These are phyloP conservation scores for Mycoemilia scoparia DNA, from an alignment of 192 early-diverging fungal genomes.

Conservation along the genomic window DNA sequence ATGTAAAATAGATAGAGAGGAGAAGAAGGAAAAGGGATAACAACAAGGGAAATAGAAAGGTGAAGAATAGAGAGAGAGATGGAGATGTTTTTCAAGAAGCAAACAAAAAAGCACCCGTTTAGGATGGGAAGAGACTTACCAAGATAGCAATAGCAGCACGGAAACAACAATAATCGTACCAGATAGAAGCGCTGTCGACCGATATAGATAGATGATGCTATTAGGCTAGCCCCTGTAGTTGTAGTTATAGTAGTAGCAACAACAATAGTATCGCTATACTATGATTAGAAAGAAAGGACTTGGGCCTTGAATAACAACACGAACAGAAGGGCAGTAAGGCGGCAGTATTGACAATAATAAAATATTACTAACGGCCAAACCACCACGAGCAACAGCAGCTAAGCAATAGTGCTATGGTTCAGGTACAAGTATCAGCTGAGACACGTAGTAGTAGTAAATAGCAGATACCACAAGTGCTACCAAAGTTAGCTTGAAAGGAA, in stretches of 20 bases:
- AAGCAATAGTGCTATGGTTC: no score
- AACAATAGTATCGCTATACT: neutral
- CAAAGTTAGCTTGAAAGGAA: no score
- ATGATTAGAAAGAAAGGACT: neutral
- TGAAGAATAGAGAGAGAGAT: neutral
- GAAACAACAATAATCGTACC: no score
- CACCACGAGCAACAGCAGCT: no score
- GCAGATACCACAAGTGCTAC: no score
- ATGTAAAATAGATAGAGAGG: neutral
- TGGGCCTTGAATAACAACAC: neutral
- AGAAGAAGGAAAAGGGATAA: neutral
- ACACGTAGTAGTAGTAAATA: no score
- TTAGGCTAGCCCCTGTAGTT: no score
- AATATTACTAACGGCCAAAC: neutral
- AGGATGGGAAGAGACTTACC: no score
- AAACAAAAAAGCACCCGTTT: no score
- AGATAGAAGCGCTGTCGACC: neutral
- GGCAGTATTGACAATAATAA: neutral
- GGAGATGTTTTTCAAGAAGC: no score
- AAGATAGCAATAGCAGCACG: no score
- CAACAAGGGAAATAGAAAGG: conserved; percentile 1
- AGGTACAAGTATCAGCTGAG: no score
- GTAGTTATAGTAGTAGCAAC: conserved; percentile 1
- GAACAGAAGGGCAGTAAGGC: neutral
- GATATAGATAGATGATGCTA: neutral